phyloP scores from a whole-genome alignment of 805 yeast species.

The Lachancea dasiensis region DNA sequence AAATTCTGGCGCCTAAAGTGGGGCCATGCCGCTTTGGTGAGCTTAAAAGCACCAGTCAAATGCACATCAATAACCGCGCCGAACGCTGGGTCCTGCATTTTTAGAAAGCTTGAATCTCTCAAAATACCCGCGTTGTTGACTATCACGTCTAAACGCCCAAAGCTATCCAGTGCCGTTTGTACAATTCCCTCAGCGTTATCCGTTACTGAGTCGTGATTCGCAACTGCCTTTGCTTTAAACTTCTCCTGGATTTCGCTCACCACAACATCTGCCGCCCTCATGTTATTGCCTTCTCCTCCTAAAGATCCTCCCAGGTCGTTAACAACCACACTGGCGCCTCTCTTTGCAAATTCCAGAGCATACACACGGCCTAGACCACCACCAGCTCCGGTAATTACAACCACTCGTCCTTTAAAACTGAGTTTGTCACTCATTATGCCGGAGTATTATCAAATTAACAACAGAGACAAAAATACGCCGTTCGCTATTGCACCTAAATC shows the following conservation, averaged over 20 bases:
- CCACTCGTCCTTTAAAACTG: conserved; percentile 73
- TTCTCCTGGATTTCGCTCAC: conserved; percentile 68
- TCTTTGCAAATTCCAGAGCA: conserved; percentile 76
- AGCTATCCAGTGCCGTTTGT: conserved; percentile 76
- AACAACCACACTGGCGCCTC: conserved; percentile 94
- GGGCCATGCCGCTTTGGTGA: conserved; percentile 90
- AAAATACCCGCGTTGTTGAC: conserved; percentile 94
- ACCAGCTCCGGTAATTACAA: conserved; percentile 94
- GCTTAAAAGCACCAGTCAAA: conserved; percentile 79
- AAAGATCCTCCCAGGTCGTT: conserved; percentile 88
- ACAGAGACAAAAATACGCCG: not conserved
- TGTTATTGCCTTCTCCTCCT: conserved; percentile 62
- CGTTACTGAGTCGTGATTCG: conserved; percentile 87
- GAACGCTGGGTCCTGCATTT: conserved; percentile 79
- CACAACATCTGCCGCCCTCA: conserved; percentile 79
- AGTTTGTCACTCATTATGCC: conserved; percentile 4
- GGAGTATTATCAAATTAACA: not conserved
- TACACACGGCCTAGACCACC: conserved; percentile 92
- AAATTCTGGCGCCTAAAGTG: conserved; percentile 74
- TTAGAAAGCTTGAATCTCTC: conserved; percentile 80
- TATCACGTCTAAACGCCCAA: conserved; percentile 83
- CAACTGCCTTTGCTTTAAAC: conserved; percentile 68
- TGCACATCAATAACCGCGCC: conserved; percentile 79
- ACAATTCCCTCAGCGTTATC: conserved; percentile 79
- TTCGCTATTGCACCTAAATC: too few relatives aligned